phyloP scores from a whole-genome alignment of 495 filamentous ascomycete genomes.

The Lineolata rhizophorae region DNA sequence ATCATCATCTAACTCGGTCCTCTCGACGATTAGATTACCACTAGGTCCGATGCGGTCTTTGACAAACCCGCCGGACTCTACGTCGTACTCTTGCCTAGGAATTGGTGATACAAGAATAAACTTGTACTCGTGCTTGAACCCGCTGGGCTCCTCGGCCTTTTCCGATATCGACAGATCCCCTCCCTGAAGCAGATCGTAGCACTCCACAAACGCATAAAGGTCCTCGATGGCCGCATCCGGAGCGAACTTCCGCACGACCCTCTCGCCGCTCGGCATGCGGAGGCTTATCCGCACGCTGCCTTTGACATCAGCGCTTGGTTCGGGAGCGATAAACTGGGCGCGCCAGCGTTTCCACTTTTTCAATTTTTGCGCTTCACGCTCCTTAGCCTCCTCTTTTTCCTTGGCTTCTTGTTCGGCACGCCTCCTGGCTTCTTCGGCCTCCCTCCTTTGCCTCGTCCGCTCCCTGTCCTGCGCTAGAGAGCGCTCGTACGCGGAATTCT shows the following conservation, averaged over 20 bases:
- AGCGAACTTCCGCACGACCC: conserved; percentile 54
- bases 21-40: conserved; percentile 75
- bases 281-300: conserved; percentile 64
- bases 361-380: conserved; percentile 30
- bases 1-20: conserved; percentile 34
- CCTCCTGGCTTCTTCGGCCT: conserved; percentile 47
- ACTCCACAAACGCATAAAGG: conserved; percentile 91
- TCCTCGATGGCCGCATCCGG: conserved; percentile 52
- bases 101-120: conserved; percentile 54
- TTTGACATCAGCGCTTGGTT: conserved; percentile 41
- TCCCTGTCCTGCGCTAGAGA: conserved; percentile 75
- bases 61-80: conserved; percentile 39
- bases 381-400: conserved; percentile 40
- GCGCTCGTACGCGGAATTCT: conserved; percentile 81
- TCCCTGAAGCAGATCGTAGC: conserved; percentile 41
- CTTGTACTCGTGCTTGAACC: conserved; percentile 53
- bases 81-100: conserved; percentile 55
- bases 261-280: conserved; percentile 46
- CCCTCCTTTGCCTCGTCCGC: conserved; percentile 45
- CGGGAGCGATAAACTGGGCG: conserved; percentile 36
- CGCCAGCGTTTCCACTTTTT: conserved; percentile 69
- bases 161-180: conserved; percentile 13
- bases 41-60: conserved; percentile 55
- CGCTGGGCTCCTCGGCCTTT: conserved; percentile 30
- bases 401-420: conserved; percentile 37